Conservation (phyloP, 2,329 filamentous ascomycete species). For the Talaromyces sp. region DNA sequence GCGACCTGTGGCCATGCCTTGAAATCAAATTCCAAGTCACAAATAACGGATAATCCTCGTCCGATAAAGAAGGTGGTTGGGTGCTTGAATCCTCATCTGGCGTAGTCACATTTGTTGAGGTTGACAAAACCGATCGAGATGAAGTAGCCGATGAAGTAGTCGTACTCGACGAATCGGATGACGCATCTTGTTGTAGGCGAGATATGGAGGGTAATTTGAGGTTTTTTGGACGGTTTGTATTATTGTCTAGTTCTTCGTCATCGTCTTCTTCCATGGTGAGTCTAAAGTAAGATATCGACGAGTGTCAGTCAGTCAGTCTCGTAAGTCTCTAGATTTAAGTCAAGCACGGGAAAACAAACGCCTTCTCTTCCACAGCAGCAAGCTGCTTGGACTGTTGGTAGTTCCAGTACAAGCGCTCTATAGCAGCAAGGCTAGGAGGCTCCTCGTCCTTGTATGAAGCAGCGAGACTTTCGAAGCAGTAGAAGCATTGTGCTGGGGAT, state of each 20-base stretch:
- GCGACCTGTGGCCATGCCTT: constrained; percentile 58
- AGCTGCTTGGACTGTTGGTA: constrained; percentile 46
- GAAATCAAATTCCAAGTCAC: constrained; percentile 88
- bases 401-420: constrained; percentile 66
- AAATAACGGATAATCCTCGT: constrained; percentile 69
- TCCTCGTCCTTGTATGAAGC: constrained; percentile 70
- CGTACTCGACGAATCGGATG: constrained; percentile 39
- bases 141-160: constrained; percentile 48
- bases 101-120: constrained; percentile 42
- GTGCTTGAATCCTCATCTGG: constrained; percentile 36
- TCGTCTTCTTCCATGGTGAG: constrained; percentile 1
- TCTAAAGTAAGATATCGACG: background rate
- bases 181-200: constrained; percentile 34
- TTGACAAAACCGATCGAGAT: constrained; percentile 44
- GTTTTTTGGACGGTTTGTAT: constrained; percentile 22
- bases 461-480: constrained; percentile 84
- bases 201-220: constrained; percentile 33
- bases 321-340: background rate
- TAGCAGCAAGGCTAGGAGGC: constrained; percentile 62
- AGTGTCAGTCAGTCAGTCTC: background rate
- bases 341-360: constrained; percentile 19
- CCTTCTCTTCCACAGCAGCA: constrained; percentile 28
- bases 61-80: constrained; percentile 23
- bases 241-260: constrained; percentile 17
- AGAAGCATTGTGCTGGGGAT: constrained; percentile 78